Evolutionary conservation across 2,329 filamentous ascomycete species (phyloP).

Genomic region (Diaporthe vaccinii): DNA sequence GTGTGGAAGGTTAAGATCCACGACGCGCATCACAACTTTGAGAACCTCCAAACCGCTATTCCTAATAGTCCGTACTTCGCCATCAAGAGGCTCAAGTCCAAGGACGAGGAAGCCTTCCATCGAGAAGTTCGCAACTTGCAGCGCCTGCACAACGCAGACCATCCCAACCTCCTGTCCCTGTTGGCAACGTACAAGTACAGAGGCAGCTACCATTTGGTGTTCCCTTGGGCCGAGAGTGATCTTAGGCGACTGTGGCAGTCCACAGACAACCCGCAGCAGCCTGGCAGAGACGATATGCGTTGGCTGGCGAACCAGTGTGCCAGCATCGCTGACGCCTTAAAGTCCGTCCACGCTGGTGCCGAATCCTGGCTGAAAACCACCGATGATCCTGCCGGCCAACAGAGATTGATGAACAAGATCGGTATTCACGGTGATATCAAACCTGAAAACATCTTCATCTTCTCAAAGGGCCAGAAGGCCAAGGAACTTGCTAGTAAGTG

Average conservation of each 20-base stretch:
- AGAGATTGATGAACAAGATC: conserved; percentile 41
- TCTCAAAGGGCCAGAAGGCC: conserved; percentile 39
- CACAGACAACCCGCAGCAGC: conserved; percentile 38
- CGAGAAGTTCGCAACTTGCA: conserved; percentile 42
- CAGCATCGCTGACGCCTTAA: conserved; percentile 41
- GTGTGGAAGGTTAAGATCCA: conserved; percentile 42
- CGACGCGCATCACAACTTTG: conserved; percentile 41
- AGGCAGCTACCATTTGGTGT: conserved; percentile 41
- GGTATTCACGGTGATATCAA: conserved; percentile 43
- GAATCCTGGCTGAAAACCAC: conserved; percentile 39
- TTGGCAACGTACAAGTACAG: conserved; percentile 42
- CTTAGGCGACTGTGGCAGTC: conserved; percentile 41
- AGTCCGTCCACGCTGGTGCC: conserved; percentile 40
- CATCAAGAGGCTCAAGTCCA: conserved; percentile 41
- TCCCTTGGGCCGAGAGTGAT: conserved; percentile 42
- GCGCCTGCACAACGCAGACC: conserved; percentile 39
- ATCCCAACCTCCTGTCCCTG: conserved; percentile 41
- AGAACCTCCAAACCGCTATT: conserved; percentile 34
- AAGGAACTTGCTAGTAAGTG: conserved; percentile 32
- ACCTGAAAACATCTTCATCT: conserved; percentile 42
- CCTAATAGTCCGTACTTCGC: conserved; percentile 41
- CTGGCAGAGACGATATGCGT: conserved; percentile 40
- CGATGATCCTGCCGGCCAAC: conserved; percentile 36
- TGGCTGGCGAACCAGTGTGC: conserved; percentile 41
- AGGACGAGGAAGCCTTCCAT: conserved; percentile 40